Conservation (phyloP, 495 filamentous ascomycete genomes). For the Hypomontagnella submonticulosa region DNA sequence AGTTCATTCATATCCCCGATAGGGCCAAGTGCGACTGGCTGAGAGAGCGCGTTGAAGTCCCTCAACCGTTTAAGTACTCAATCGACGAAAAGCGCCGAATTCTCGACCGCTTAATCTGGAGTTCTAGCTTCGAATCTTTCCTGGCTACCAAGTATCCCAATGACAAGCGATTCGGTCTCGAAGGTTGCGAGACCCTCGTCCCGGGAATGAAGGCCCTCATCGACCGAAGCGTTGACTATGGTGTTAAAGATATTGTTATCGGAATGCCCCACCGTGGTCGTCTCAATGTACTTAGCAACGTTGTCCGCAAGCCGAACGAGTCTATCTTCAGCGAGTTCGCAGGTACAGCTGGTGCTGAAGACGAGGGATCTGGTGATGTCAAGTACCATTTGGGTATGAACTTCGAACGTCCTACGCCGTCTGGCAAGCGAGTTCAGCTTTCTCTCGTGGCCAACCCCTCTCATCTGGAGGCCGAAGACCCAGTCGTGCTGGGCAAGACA, state of each 20-base stretch:
- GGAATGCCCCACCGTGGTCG: constrained; percentile 99
- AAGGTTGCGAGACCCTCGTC: constrained; percentile 95
- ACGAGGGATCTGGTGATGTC: constrained; percentile 98
- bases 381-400: constrained; percentile 99
- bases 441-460: constrained; percentile 98
- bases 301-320: constrained; percentile 98
- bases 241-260: constrained; percentile 98
- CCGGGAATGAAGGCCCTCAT: constrained; percentile 99
- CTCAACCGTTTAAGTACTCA: constrained; percentile 92
- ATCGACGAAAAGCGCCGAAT: constrained; percentile 97
- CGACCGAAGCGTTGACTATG: constrained; percentile 96
- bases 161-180: constrained; percentile 98
- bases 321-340: constrained; percentile 99
- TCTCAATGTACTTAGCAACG: constrained; percentile 97
- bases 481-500: constrained; percentile 96
- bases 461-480: constrained; percentile 97
- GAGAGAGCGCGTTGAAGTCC: constrained; percentile 91
- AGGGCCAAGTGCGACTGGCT: constrained; percentile 98
- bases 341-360: constrained; percentile 85
- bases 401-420: constrained; percentile 97
- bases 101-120: constrained; percentile 97
- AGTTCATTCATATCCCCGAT: constrained; percentile 99
- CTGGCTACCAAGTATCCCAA: constrained; percentile 97
- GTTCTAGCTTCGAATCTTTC: constrained; percentile 94
- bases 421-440: constrained; percentile 97